Base-by-base conservation (phyloP, 768 basidiomycete species). In the Lentinula aciculospora region DNA sequence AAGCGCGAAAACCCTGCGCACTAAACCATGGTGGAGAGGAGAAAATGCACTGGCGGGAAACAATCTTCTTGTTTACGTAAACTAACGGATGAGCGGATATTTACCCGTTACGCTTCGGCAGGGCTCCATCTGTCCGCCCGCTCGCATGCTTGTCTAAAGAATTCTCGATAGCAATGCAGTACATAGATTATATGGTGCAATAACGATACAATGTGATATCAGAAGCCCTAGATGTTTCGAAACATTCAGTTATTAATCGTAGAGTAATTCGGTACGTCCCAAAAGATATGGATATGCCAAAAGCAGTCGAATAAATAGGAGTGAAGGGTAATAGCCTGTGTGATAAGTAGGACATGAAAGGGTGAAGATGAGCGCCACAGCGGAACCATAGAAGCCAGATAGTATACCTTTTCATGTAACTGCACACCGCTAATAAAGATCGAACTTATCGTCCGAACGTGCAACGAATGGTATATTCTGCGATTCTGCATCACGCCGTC, bases 401-500 rank as follows among this genome's bases (percentile, higher is more conserved):
- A 3, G 27, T 21, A 36, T 36, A n/a, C 31, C 32, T 34, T 19
- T 47, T 27, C 27, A 9, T 25, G 23, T 23, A 23, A 23, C n/a
- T 19, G 10, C 17, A 34, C 21, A 51, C n/a, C 32, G 19, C 32
- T 74, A 88, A 66, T 85, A 86, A 53, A 89, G 65, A 60, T 85
- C 84, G 62, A 81, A 67, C 65, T 76, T 81, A 66, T 88, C 87
- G 63, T 88, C 86, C 1, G 81, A 82, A 61, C 84, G 78, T 48
- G 81, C 74, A 27, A 71, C 62, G 61, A 85, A 89, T 7, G 79
- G 79, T 40, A 87, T 79, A 68, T 82, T 86, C 63, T 73, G 66
- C 44, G 74, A 68, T 72, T 89, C 88, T 28, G 83, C 77, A 61
- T 82, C 79, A 13, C 77, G 77, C 40, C 78, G 79, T 48, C 86